Evolutionary conservation across 2,329 filamentous ascomycete genomes (phyloP).

Genomic region (Penicillium corylophilum): DNA sequence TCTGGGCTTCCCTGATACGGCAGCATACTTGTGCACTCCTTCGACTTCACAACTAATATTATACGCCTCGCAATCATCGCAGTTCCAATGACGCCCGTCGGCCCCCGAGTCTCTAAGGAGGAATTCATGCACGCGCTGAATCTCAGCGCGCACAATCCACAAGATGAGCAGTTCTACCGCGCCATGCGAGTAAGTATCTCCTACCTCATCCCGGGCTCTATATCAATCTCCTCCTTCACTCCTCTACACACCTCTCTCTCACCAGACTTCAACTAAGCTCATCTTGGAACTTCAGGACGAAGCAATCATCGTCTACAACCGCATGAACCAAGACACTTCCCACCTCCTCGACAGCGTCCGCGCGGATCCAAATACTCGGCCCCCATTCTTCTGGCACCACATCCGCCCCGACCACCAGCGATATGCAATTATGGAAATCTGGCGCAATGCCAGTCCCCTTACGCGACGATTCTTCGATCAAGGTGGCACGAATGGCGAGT

Average conservation of each 20-base stretch:
- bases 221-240: too few relatives aligned
- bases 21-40: neutral
- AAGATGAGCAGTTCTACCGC: constrained; percentile 46
- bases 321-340: constrained; percentile 41
- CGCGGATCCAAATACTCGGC: constrained; percentile 37
- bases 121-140: constrained; percentile 48
- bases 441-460: constrained; percentile 39
- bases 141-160: constrained; percentile 41
- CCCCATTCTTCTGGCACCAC: constrained; percentile 49
- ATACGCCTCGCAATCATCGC: neutral
- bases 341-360: constrained; percentile 43
- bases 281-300: constrained; percentile 46
- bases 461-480: constrained; percentile 42
- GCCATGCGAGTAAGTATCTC: constrained; percentile 43
- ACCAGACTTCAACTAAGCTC: neutral
- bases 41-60: neutral
- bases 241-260: too few relatives aligned
- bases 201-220: neutral
- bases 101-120: constrained; percentile 46
- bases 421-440: constrained; percentile 45
- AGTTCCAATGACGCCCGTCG: constrained; percentile 34
- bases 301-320: constrained; percentile 45
- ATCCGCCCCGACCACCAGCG: constrained; percentile 45
- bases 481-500: constrained; percentile 43
- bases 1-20: neutral